phyloP scores from a whole-genome alignment of 495 filamentous ascomycete genomes.

The Melanomma pulvis-pyrius region DNA sequence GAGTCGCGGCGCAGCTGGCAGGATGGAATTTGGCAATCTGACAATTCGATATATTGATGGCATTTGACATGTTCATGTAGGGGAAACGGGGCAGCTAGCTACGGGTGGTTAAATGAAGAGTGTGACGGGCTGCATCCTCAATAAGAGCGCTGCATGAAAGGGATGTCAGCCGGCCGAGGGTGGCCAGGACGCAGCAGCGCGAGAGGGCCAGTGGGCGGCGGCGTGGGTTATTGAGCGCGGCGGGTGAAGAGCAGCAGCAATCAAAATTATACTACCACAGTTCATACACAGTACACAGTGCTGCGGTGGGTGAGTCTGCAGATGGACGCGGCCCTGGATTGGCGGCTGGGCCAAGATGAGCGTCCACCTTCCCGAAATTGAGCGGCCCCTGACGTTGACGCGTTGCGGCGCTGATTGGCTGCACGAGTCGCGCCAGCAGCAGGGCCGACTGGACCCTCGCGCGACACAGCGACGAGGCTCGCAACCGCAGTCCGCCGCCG shows the following conservation, averaged over 20 bases:
- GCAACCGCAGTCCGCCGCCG: too few relatives aligned
- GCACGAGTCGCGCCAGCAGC: not conserved
- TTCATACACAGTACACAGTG: too few relatives aligned
- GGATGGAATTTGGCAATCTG: not conserved
- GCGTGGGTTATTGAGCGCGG: not conserved
- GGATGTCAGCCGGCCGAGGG: constrained; percentile 14
- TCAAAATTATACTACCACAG: constrained; percentile 12
- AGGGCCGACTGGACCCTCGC: not conserved
- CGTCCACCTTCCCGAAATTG: not conserved
- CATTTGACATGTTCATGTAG: not conserved
- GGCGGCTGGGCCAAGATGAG: constrained; percentile 9
- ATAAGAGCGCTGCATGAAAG: constrained; percentile 16
- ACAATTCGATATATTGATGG: not conserved
- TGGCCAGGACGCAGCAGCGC: not conserved
- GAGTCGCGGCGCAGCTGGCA: not conserved
- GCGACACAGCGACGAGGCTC: not conserved
- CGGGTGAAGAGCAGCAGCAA: constrained; percentile 12
- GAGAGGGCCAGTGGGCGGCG: not conserved
- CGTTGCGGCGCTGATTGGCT: not conserved
- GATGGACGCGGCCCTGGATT: not conserved
- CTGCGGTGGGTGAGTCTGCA: not conserved
- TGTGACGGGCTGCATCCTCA: constrained; percentile 9
- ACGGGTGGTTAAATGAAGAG: not conserved
- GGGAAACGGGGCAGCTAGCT: not conserved
- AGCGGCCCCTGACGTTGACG: not conserved